phyloP scores from a whole-genome alignment of 371 early-diverging fungal species.

The Circinella umbellata region DNA sequence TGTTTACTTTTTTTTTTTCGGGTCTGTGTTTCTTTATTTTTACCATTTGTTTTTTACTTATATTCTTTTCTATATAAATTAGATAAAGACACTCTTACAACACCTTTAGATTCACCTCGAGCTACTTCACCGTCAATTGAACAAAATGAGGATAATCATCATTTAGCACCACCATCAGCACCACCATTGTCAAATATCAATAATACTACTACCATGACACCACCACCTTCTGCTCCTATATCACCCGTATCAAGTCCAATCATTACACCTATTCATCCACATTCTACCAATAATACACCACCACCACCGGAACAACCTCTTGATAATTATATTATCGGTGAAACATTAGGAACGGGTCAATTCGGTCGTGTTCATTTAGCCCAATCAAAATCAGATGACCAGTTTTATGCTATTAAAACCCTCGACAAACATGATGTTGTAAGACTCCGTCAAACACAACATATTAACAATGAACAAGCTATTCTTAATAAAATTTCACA shows the following conservation, averaged over 20 bases:
- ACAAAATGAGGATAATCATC: neutral
- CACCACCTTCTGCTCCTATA: slow-evolving; percentile 15
- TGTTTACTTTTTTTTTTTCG: neutral
- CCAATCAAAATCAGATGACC: slow-evolving; percentile 46
- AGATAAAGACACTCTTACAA: slow-evolving; percentile 5
- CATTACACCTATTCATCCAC: slow-evolving; percentile 10
- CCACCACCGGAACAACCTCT: slow-evolving; percentile 6
- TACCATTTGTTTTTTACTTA: neutral
- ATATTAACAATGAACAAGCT: slow-evolving; percentile 88
- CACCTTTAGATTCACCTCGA: slow-evolving; percentile 2
- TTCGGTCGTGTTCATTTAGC: slow-evolving; percentile 75
- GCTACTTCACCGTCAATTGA: neutral
- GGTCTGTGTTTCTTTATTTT: neutral
- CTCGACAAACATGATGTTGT: slow-evolving; percentile 93
- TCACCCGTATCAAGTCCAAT: slow-evolving; percentile 20
- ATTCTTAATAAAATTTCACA: slow-evolving; percentile 82
- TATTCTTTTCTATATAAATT: neutral
- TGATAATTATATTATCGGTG: slow-evolving; percentile 39
- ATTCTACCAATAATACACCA: slow-evolving; percentile 22
- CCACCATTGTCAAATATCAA: neutral
- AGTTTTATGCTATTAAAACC: slow-evolving; percentile 89
- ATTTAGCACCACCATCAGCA: neutral
- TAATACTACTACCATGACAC: slow-evolving; percentile 1
- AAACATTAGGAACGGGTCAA: slow-evolving; percentile 75
- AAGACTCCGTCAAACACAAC: slow-evolving; percentile 90